phyloP scores from a whole-genome alignment of 192 early-diverging fungal genomes.

The Coemansia brasiliensis region DNA sequence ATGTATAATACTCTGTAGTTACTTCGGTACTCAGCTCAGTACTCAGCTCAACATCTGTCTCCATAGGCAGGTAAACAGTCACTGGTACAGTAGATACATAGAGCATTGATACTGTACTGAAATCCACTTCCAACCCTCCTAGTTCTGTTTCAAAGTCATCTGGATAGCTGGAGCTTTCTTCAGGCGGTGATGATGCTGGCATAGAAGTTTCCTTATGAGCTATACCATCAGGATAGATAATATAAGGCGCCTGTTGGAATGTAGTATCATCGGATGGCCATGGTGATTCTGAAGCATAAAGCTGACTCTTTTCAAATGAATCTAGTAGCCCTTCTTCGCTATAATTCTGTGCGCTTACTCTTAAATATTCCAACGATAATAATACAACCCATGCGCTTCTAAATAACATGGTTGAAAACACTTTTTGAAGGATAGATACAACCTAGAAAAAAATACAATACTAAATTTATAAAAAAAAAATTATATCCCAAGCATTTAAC shows the following conservation, averaged over 20 bases:
- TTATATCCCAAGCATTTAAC: background rate
- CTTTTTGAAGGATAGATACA: too few species aligned
- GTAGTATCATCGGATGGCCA: background rate
- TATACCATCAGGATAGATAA: conserved; percentile 10
- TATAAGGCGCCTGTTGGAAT: background rate
- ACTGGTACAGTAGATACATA: background rate
- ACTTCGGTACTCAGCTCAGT: background rate
- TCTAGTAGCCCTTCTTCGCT: background rate
- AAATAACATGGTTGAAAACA: too few species aligned
- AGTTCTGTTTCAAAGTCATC: too few species aligned
- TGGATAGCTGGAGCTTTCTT: too few species aligned
- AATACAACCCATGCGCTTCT: too few species aligned
- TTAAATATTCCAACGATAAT: too few species aligned
- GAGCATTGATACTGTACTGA: too few species aligned
- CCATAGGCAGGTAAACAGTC: background rate
- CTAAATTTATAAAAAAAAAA: background rate
- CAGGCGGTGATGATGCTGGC: background rate
- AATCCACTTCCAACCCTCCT: too few species aligned
- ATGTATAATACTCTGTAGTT: background rate
- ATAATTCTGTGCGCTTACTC: too few species aligned
- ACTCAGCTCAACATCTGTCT: background rate
- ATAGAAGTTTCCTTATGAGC: conserved; percentile 22
- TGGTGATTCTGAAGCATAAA: conserved; percentile 7
- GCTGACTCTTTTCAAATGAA: background rate
- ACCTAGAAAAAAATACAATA: background rate